phyloP scores from a whole-genome alignment of 441 rosid genomes.

The Brassica balearica region DNA sequence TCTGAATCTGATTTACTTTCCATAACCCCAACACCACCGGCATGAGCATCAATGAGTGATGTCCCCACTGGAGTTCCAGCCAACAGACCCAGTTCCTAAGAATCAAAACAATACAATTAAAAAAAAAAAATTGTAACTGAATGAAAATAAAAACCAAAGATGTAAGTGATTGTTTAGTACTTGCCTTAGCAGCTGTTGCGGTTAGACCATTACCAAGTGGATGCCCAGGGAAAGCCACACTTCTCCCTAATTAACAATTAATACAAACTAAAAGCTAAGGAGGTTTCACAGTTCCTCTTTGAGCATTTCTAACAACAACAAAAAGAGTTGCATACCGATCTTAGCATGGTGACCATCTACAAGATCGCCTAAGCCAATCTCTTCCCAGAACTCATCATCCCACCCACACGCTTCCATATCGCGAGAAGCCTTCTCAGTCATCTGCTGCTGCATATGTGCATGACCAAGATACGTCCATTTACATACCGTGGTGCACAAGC shows the following conservation, averaged over 20 bases:
- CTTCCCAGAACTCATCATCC: slow-evolving; percentile 99
- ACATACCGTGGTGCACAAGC: slow-evolving; percentile 96
- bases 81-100: slow-evolving; percentile 80
- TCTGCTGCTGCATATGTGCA: slow-evolving; percentile 92
- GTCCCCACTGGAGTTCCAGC: slow-evolving; percentile 91
- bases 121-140: slow-evolving; percentile 21
- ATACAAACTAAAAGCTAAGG: background rate
- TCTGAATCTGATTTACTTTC: slow-evolving; percentile 67
- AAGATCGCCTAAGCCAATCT: slow-evolving; percentile 93
- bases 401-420: slow-evolving; percentile 98
- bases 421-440: slow-evolving; percentile 73
- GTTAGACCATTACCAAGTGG: slow-evolving; percentile 91
- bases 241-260: slow-evolving; percentile 59
- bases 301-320: background rate
- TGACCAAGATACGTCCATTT: slow-evolving; percentile 99
- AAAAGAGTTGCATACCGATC: slow-evolving; percentile 66
- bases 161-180: slow-evolving; percentile 43
- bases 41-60: slow-evolving; percentile 97
- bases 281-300: background rate
- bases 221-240: slow-evolving; percentile 99
- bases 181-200: slow-evolving; percentile 90
- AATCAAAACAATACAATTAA: no score
- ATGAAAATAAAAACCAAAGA: background rate
- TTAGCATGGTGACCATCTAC: slow-evolving; percentile 93
- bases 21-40: slow-evolving; percentile 97